These are phyloP conservation scores for Mesotaenium endlicherianum DNA, from an alignment of 139 green algal species.

Conservation along the genomic window DNA sequence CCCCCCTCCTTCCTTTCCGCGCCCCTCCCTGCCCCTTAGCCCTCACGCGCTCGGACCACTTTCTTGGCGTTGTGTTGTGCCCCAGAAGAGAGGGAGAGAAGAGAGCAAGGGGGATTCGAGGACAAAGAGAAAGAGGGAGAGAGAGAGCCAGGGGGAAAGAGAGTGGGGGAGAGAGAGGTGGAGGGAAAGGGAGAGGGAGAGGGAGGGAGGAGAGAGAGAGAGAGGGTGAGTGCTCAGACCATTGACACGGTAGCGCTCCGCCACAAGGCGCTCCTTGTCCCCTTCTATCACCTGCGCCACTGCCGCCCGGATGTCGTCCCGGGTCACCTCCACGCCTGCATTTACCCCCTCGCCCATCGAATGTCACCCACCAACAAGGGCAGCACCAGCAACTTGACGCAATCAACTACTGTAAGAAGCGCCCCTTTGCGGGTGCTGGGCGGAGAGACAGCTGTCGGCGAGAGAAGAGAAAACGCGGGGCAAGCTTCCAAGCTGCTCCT, in stretches of 20 bases:
- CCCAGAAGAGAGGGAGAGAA: not conserved
- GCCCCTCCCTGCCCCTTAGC: no score
- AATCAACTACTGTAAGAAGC: no score
- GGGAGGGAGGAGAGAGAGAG: not conserved
- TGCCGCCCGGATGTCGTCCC: conserved; percentile 36
- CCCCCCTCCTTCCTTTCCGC: no score
- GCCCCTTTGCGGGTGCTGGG: no score
- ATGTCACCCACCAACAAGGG: no score
- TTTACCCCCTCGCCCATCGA: no score
- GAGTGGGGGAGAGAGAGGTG: not conserved
- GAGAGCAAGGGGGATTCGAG: not conserved
- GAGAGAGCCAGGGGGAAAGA: not conserved
- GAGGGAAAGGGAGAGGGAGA: not conserved
- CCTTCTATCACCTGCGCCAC: conserved; percentile 16
- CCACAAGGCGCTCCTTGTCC: conserved; percentile 35
- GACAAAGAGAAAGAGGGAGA: conserved; percentile 2
- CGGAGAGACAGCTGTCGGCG: no score
- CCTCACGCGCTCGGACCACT: no score
- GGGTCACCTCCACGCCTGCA: conserved; percentile 38
- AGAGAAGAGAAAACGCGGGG: not conserved
- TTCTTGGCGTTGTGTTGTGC: no score
- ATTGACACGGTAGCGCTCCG: conserved; percentile 44
- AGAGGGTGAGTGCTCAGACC: not conserved
- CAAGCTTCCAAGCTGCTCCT: no score
- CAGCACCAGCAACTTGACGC: no score